Base-by-base conservation (phyloP, 2,329 filamentous ascomycete species). In the Herpotrichia juniperi region DNA sequence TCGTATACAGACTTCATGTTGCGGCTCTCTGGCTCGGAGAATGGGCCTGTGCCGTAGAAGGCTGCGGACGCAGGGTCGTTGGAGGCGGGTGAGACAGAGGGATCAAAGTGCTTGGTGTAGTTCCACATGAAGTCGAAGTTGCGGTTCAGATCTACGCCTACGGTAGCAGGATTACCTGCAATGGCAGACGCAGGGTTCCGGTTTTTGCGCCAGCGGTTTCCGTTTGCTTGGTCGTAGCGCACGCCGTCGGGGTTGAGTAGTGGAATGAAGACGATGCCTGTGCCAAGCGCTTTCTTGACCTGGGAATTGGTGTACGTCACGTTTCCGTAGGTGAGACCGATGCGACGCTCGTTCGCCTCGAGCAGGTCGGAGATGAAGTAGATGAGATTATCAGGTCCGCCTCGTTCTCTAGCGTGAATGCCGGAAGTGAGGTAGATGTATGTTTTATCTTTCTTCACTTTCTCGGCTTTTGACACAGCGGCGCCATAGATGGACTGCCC, bases 321-420 rank as follows among this genome's bases (percentile, higher is more conserved):
- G 51, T 74, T 74, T 31, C 81, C 83, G 58, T 83, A 86, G 1
- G 68, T 73, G 11, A 86, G 63, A 7, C 82, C 83, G 9, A 71
- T 75, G 17, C 76, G 74, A 42, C 76, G 71, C 62, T 79, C 74
- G 54, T 80, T 76, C 11, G 83, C 83, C 46, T 78, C 77, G 1
- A 86, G 74, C 7, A 86, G 74, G 62, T 86, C 83, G 1, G 80
- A 73, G 32, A 85, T 72, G 67, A 84, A 85, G 72, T 84, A 84
- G 37, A 86, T 71, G 9, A 86, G 71, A 52, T 81, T 77, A 62
- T 86, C 83, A 0, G 83, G 77, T 0, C 78, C 80, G n/a, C 83
- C 83, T 16, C 83, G 78, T 68, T 86, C 83, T 17, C 83, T 79
- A 3, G 83, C 81, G 56, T 86, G 83, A 25, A 85, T 79, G 12